Evolutionary conservation across 169 alveolate species (phyloP).

Genomic region (Babesia sp.): DNA sequence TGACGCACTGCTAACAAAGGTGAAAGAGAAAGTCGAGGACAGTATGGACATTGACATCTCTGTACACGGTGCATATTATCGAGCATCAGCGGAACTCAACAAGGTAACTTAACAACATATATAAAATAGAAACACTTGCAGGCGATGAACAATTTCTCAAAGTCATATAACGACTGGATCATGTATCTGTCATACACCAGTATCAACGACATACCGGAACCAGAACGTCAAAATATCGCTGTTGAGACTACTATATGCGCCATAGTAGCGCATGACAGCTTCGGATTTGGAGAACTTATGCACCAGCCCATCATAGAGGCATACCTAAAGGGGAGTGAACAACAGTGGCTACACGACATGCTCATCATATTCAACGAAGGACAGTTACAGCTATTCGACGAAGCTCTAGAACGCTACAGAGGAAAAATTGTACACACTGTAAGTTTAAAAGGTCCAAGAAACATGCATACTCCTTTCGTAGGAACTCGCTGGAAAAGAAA

Average conservation of each 20-base stretch:
- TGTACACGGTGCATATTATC: slow-evolving; percentile 59
- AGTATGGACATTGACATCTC: slow-evolving; percentile 54
- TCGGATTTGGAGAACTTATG: slow-evolving; percentile 64
- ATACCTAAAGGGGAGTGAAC: slow-evolving; percentile 52
- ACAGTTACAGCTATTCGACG: slow-evolving; percentile 52
- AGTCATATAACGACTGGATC: slow-evolving; percentile 64
- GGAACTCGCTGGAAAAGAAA: slow-evolving; percentile 66
- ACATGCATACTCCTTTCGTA: background rate
- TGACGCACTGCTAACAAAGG: slow-evolving; percentile 38
- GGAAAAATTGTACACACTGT: slow-evolving; percentile 49
- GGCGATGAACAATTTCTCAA: slow-evolving; percentile 56
- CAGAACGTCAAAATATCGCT: slow-evolving; percentile 49
- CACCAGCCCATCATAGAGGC: slow-evolving; percentile 58
- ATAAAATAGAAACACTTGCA: background rate
- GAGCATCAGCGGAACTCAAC: slow-evolving; percentile 62
- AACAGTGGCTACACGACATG: slow-evolving; percentile 64
- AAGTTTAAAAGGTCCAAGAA: background rate
- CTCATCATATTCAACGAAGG: slow-evolving; percentile 64
- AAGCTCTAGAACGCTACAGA: slow-evolving; percentile 43
- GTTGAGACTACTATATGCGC: slow-evolving; percentile 45
- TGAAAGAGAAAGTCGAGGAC: slow-evolving; percentile 36
- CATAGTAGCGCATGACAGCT: slow-evolving; percentile 61
- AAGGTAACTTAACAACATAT: slow-evolving; percentile 22
- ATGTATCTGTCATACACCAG: slow-evolving; percentile 69
- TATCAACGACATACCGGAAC: slow-evolving; percentile 51